phyloP scores from a whole-genome alignment of 306 rosid species.

The Vachellia pachyceras region DNA sequence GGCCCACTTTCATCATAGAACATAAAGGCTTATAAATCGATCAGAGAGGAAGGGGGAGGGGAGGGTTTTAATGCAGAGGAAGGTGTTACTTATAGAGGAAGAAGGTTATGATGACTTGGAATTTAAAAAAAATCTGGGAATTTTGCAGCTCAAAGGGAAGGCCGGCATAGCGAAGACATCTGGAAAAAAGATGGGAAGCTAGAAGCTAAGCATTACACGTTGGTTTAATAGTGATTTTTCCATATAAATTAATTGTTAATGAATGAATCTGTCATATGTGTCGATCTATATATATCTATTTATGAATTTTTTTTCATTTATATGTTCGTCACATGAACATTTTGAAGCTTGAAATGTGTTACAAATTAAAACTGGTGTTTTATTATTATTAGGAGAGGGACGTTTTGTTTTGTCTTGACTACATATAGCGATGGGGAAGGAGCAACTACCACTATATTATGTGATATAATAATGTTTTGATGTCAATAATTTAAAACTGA shows the following conservation, averaged over 20 bases:
- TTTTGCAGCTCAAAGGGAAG: conserved; percentile 45
- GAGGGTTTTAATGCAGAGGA: conserved; percentile 45
- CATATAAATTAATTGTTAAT: neutral
- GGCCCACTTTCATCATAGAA: conserved; percentile 59
- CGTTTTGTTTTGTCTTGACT: conserved; percentile 23
- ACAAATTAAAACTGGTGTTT: conserved; percentile 28
- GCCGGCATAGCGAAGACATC: conserved; percentile 80
- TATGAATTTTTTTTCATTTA: conserved; percentile 18
- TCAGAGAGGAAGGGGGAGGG: no score
- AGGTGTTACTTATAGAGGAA: conserved; percentile 50
- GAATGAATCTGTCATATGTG: neutral
- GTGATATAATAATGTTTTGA: no score
- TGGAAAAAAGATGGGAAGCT: conserved; percentile 52
- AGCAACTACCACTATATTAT: conserved; percentile 46
- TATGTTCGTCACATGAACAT: conserved; percentile 23
- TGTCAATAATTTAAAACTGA: neutral
- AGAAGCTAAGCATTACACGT: conserved; percentile 49
- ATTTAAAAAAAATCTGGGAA: conserved; percentile 4
- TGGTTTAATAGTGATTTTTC: conserved; percentile 47
- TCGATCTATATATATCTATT: no score
- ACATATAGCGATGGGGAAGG: conserved; percentile 46
- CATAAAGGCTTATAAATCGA: conserved; percentile 2
- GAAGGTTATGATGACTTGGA: conserved; percentile 17
- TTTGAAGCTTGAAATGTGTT: conserved; percentile 11
- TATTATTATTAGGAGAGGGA: conserved; percentile 13